Conservation (phyloP, 768 basidiomycete species). For the Hydnum rufescens region DNA sequence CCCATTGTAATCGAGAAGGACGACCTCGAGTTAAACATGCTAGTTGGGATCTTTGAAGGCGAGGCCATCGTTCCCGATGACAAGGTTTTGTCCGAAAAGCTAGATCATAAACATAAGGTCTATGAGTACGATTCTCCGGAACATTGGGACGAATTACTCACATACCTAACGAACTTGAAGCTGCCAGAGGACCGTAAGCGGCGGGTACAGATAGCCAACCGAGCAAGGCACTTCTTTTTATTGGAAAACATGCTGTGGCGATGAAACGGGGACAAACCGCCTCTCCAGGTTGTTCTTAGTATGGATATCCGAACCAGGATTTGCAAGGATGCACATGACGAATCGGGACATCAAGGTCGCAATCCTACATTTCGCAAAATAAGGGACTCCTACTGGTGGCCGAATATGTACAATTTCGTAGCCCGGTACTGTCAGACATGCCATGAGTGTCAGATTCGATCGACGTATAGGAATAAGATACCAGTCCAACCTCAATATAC, state of each 20-base stretch:
- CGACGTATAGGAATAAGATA: background rate
- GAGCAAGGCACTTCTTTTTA: background rate
- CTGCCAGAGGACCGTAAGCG: too few relatives aligned
- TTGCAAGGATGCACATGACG: background rate
- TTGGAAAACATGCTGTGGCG: background rate
- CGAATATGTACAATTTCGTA: background rate
- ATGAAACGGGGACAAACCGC: background rate
- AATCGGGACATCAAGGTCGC: background rate
- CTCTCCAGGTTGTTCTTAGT: background rate
- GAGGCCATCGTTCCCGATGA: too few relatives aligned
- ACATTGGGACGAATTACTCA: too few relatives aligned
- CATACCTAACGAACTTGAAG: too few relatives aligned
- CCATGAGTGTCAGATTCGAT: constrained; percentile 1
- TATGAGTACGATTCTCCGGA: too few relatives aligned
- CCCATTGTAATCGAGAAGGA: too few relatives aligned
- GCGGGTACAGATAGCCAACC: background rate
- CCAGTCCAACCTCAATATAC: background rate
- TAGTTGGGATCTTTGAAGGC: too few relatives aligned
- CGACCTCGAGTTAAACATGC: too few relatives aligned
- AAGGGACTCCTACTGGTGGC: background rate
- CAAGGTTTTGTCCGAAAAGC: too few relatives aligned
- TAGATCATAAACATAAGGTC: too few relatives aligned
- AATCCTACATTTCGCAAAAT: background rate
- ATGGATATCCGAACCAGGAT: background rate
- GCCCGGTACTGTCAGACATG: background rate